Evolutionary conservation across 1,284 basidiomycete species (phyloP), one percentile per base, ranked within the genome.

Genomic region (Puccinia coronata): DNA sequence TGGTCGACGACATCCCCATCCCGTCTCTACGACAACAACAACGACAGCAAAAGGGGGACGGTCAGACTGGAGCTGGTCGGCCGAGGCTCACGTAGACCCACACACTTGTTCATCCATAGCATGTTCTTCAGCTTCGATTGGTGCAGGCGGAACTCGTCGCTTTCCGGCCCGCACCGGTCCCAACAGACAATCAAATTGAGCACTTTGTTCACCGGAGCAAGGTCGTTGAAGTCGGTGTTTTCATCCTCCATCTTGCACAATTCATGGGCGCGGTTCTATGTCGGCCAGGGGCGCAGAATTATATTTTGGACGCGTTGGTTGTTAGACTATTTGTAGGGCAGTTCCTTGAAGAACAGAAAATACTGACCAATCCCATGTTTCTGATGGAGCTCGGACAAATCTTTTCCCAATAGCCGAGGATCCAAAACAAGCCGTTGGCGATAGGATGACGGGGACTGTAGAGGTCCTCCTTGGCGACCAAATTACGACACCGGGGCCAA

Each of bases 191-290:
- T 87, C 84, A 93, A 89, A 87, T 96, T 95, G 89, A 96, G 92
- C 91, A 95, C 92, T 88, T 96, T 96, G 80, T 92, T 94, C 63
- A 99, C 96, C 0, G 97, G 97, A 0, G 92, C 96, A 31, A 99
- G 88, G 34, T 92, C 92, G 86, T 98, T 95, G 87, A 93, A 95
- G 4, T 88, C 89, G 1, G 95, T 97, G 86, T 98, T 97, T 86
- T 97, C 96, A 86, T 98, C 95, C 85, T 98, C 95, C 84, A 90
- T 90, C 65, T 80, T 80, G 70, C 77, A 80, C 28, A 80, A 49
- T 25, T 80, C 51, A n/a, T 57, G 41, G 31, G 57, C 77, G 12
- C 69, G 65, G 20, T 72, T 49, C 77, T 80, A 34, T n/a, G n/a
- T n/a, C n/a, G n/a, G n/a, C n/a, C n/a, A n/a, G n/a, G n/a, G 84